Evolutionary conservation across 805 yeast species (phyloP).

Genomic region (Dipodascopsis uninucleata): DNA sequence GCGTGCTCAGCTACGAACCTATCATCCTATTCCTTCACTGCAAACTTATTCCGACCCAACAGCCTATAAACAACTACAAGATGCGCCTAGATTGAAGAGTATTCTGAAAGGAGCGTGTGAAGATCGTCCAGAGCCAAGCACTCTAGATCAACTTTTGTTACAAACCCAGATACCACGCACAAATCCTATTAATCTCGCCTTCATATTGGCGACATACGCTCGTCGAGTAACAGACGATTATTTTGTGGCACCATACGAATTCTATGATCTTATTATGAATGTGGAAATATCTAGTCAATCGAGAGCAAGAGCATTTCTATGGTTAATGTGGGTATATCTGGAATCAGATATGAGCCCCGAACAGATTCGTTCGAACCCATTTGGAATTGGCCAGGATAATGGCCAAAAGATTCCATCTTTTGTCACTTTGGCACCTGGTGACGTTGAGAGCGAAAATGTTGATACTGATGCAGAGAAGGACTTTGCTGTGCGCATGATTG

Average conservation of each 20-base stretch:
- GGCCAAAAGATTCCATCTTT: constrained; percentile 44
- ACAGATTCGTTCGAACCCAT: constrained; percentile 56
- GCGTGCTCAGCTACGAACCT: constrained; percentile 89
- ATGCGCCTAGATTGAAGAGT: constrained; percentile 88
- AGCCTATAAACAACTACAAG: constrained; percentile 78
- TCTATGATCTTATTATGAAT: constrained; percentile 72
- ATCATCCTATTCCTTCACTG: constrained; percentile 86
- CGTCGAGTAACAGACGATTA: constrained; percentile 49
- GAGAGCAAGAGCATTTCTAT: constrained; percentile 69
- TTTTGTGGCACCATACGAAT: constrained; percentile 42
- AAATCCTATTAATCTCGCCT: constrained; percentile 74
- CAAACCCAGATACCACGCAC: constrained; percentile 40
- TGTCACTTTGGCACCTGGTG: constrained; percentile 31
- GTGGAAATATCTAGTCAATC: constrained; percentile 56
- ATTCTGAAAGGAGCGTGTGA: constrained; percentile 86
- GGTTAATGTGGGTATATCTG: constrained; percentile 77
- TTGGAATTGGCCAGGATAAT: constrained; percentile 38
- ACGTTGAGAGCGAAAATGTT: constrained; percentile 40
- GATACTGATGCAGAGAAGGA: constrained; percentile 45
- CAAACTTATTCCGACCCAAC: constrained; percentile 61
- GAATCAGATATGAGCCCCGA: constrained; percentile 64
- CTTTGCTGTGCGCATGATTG: constrained; percentile 43
- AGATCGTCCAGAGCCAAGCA: constrained; percentile 50
- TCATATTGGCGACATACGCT: constrained; percentile 61
- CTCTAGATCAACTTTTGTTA: constrained; percentile 45